Base-by-base conservation (phyloP, 208 protist genomes). In the Trypanosoma mega region DNA sequence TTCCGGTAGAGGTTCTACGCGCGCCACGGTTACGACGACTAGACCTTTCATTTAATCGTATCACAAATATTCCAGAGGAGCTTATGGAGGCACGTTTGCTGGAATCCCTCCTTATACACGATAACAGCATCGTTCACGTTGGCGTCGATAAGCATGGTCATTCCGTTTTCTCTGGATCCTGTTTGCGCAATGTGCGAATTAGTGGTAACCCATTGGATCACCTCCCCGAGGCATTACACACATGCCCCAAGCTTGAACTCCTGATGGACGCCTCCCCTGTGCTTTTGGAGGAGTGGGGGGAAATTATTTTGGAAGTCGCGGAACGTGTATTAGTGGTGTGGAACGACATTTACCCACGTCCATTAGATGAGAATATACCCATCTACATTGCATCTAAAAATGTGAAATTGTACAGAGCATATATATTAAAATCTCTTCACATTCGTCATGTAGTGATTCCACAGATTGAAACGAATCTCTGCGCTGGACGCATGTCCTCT, bases 341-440 rank as follows among this genome's bases (percentile, higher is more conserved):
- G 86, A 82, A 93, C 52, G 82, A 93, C 57, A 82, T 79, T 55
- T 93, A 86, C 56, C 86, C 86, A 1, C 75, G 72, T 3, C 45
- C 26, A 20, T 9, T 74, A 16, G 29, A 34, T 34, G 34, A 24
- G 3, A 14, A 53, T 11, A 14, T 62, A 2, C 63, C 63, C 5
- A 5, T 69, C 12, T 62, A 49, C 18, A 30, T 61, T 27, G 21
- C 63, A 2, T 50, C 33, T 14, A 69, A 49, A 39, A 56, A 43
- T 27, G 54, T 69, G 0, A 37, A 61, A 12, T 43, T 69, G 29
- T 62, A 56, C 34, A 57, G 29, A 21, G 2, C 46, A 2, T 37
- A 11, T 3, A 63, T 69, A 23, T 21, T 69, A 1, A 34, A 61
- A 4, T 46, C 44, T 9, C 39, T 69, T 36, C 24, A 11, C 12